These are phyloP conservation scores for Wickerhamomyces chaumierensis DNA, from an alignment of 805 yeast genomes.

Conservation along the genomic window DNA sequence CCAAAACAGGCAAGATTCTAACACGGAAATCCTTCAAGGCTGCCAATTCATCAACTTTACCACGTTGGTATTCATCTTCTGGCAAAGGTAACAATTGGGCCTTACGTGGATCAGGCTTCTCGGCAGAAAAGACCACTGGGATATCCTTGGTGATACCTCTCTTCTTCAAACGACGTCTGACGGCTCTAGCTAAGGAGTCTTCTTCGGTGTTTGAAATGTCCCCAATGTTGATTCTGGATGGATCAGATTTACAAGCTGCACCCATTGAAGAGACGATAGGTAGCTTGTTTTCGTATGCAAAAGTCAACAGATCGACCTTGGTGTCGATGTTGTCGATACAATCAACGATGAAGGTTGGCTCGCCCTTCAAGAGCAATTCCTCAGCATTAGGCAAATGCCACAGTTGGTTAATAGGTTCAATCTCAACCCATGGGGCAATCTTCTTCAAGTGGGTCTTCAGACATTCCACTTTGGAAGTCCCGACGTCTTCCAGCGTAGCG, in stretches of 20 bases:
- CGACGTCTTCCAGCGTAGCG: slow-evolving; percentile 87
- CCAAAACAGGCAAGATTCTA: slow-evolving; percentile 88
- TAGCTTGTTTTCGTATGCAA: slow-evolving; percentile 47
- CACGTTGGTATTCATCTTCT: slow-evolving; percentile 69
- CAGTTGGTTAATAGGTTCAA: slow-evolving; percentile 67
- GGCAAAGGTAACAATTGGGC: slow-evolving; percentile 80
- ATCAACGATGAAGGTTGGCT: slow-evolving; percentile 77
- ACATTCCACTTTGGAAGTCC: slow-evolving; percentile 80
- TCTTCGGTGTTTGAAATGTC: slow-evolving; percentile 88
- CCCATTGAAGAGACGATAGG: slow-evolving; percentile 91
- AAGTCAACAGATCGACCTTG: slow-evolving; percentile 81
- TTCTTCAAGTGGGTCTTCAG: slow-evolving; percentile 52
- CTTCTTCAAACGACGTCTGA: slow-evolving; percentile 72
- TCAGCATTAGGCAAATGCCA: slow-evolving; percentile 65
- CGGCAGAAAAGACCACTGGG: slow-evolving; percentile 86
- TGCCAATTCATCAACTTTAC: slow-evolving; percentile 76
- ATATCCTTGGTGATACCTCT: slow-evolving; percentile 68
- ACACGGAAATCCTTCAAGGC: slow-evolving; percentile 87
- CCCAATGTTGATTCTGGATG: slow-evolving; percentile 79
- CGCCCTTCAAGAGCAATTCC: slow-evolving; percentile 39
- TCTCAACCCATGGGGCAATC: slow-evolving; percentile 90
- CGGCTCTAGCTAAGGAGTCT: slow-evolving; percentile 84
- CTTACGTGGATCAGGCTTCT: slow-evolving; percentile 92
- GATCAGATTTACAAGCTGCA: slow-evolving; percentile 94
- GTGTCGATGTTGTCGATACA: slow-evolving; percentile 96